Evolutionary conservation across 2,329 filamentous ascomycete species (phyloP).

Genomic region (Alternaria dauci): DNA sequence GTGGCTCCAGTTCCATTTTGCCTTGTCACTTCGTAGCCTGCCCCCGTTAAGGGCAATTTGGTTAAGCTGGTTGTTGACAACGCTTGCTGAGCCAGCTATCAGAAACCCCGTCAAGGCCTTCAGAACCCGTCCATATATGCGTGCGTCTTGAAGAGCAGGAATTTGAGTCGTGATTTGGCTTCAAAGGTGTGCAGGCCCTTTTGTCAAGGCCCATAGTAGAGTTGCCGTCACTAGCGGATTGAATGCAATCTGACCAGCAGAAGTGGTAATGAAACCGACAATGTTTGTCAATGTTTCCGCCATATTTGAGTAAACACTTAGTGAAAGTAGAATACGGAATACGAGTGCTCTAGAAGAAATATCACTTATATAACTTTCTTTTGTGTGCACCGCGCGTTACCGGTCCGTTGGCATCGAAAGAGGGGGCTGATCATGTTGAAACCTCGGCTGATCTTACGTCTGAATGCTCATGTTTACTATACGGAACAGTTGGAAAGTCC

Average conservation of each 20-base stretch:
- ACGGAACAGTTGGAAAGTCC: too few species aligned
- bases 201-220: slow-evolving; percentile 45
- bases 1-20: slow-evolving; percentile 43
- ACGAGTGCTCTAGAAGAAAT: background rate
- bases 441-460: slow-evolving; percentile 9
- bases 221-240: slow-evolving; percentile 42
- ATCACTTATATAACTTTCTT: background rate
- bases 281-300: slow-evolving; percentile 26
- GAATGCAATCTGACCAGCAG: slow-evolving; percentile 35
- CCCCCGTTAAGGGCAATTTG: slow-evolving; percentile 51
- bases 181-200: slow-evolving; percentile 37
- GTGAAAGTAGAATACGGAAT: background rate
- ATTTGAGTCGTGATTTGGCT: slow-evolving; percentile 30
- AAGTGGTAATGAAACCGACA: slow-evolving; percentile 29
- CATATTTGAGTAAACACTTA: slow-evolving; percentile 19
- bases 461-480: background rate
- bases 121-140: slow-evolving; percentile 27
- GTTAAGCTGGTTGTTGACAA: slow-evolving; percentile 41
- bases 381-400: slow-evolving; percentile 4
- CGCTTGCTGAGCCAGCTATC: slow-evolving; percentile 43
- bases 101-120: slow-evolving; percentile 43
- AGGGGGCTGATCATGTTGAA: slow-evolving; percentile 5
- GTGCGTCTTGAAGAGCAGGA: slow-evolving; percentile 35
- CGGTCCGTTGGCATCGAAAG: slow-evolving; percentile 10
- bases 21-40: slow-evolving; percentile 46